Base-by-base conservation (phyloP, 2,329 filamentous ascomycete genomes). In the Penicillium psychrosexuale region DNA sequence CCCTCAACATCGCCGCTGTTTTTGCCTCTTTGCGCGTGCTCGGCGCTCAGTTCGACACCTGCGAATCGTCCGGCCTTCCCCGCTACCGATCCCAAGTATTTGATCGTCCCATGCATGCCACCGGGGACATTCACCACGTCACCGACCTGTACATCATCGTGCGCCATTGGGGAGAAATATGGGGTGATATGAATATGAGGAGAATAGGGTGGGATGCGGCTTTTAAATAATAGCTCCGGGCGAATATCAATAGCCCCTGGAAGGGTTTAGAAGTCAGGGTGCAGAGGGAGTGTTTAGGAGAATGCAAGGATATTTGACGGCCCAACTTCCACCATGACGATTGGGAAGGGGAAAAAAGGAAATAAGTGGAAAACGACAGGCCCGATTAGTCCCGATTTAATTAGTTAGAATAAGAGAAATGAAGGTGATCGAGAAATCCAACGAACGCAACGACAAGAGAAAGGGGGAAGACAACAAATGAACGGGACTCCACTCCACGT, bases 1-100 rank as follows among this genome's bases (percentile, higher is more conserved):
- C 93, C 94, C 64, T 97, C 93, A 51, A 97, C 94, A 72, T 96
- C 92, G 60, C 94, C 94, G 67, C 84, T 95, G 70, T 99, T 99
- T 80, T 99, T 99, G 33, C 94, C 94, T 69, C 88, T 84, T 48
- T 81, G 74, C 33, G 91, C 89, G 77, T 88, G 95, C 63, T 96
- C 89, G 50, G 84, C 79, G 66, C 87, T 85, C 60, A 99, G 80
- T 74, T 99, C 94, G 34, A 99, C 90, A 43, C 94, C 94, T 31
- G 90, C 91, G 78, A 99, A 99, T 19, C 84, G 83, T 47, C 94
- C 94, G 64, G 89, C 91, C 78, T 96, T 97, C 60, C 92, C 92
- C 64, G 86, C 84, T 38, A 99, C 93, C 37, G 80, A 80, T 42
- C 94, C 94, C 58, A 97, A 80, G 70, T 96, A 99, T 70, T 89